Base-by-base conservation (phyloP, 331 rosid species). In the Rosa hybrid region DNA sequence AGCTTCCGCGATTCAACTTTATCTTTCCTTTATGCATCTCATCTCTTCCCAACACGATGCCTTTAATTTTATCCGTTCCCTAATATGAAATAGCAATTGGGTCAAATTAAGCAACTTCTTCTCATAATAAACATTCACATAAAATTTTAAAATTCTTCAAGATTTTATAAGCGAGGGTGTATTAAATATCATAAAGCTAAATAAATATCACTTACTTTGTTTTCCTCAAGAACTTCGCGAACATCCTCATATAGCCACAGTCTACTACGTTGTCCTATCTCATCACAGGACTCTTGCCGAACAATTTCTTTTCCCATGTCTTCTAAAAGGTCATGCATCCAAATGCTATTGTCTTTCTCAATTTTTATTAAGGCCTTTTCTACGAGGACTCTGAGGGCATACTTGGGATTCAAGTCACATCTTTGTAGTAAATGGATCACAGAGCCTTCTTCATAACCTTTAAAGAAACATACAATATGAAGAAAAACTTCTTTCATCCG, bases 1-100 rank as follows among this genome's bases (percentile, higher is more conserved):
- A 67, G 69, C 45, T 51, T 8, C 46, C 14, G 7, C 38, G 21
- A 25, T 68, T 54, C 27, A 81, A 65, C 2, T 14, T 17, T 7
- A 71, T 73, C 0, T 39, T 49, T 45, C 63, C 44, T 20, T 1
- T 1, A 80, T 80, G 0, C 50, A 20, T 8, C 51, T 74, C 49
- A 25, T 75, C 0, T 41, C 42, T 53, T 0, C 38, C 8, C 0
- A 4, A 11, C 18, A 67, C 42, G 6, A 81, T 67, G 63, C 60
- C 34, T 68, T 74, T 78, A 67, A 81, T 44, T 18, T 12, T 64
- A 3, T 75, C 41, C 4, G 77, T 49, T 67, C 80, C 76, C 84
- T 81, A 23, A 8, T 12, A 48, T 3, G 4, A 16, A 49, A 72
- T 12, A 23, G 0, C 0, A 49, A 5, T 27, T 18, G 27, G 11